phyloP scores from a whole-genome alignment of 2,329 filamentous ascomycete species.

The Fusarium pseudoanthophilum region DNA sequence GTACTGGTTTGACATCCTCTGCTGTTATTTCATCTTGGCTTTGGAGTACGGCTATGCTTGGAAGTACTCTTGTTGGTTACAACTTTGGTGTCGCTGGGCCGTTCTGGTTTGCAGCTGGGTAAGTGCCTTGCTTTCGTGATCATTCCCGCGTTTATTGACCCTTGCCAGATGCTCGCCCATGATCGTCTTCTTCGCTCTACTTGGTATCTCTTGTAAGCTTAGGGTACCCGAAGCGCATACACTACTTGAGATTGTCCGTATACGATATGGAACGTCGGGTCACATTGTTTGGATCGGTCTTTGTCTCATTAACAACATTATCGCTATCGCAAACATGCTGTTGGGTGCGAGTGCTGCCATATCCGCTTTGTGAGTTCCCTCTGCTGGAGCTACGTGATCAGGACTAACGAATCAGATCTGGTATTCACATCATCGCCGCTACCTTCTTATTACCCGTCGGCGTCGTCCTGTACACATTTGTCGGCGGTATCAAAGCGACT shows the following conservation, averaged over 20 bases:
- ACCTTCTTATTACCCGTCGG: constrained; percentile 57
- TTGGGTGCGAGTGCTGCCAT: constrained; percentile 53
- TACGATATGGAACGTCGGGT: constrained; percentile 59
- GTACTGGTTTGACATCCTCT: constrained; percentile 62
- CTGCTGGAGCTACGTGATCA: neutral
- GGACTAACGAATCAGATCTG: constrained; percentile 48
- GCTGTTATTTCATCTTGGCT: constrained; percentile 66
- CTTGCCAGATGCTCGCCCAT: constrained; percentile 56
- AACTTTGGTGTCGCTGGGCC: constrained; percentile 65
- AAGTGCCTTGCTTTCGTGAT: accelerated
- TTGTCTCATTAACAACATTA: constrained; percentile 64
- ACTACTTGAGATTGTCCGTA: constrained; percentile 62
- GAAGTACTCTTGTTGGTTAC: constrained; percentile 62
- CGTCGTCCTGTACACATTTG: constrained; percentile 53
- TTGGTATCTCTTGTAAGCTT: constrained; percentile 63
- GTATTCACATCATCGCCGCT: constrained; percentile 61
- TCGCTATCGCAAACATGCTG: constrained; percentile 64
- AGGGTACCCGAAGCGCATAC: constrained; percentile 66
- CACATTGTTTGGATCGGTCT: constrained; percentile 64
- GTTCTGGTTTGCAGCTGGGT: constrained; percentile 67
- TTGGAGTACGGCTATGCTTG: constrained; percentile 64
- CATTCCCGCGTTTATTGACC: neutral
- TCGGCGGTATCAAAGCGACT: constrained; percentile 54
- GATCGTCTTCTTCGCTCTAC: constrained; percentile 65
- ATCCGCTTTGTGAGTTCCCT: constrained; percentile 45